Evolutionary conservation across 2,329 filamentous ascomycete genomes (phyloP).

Genomic region (Whalleya microplaca): DNA sequence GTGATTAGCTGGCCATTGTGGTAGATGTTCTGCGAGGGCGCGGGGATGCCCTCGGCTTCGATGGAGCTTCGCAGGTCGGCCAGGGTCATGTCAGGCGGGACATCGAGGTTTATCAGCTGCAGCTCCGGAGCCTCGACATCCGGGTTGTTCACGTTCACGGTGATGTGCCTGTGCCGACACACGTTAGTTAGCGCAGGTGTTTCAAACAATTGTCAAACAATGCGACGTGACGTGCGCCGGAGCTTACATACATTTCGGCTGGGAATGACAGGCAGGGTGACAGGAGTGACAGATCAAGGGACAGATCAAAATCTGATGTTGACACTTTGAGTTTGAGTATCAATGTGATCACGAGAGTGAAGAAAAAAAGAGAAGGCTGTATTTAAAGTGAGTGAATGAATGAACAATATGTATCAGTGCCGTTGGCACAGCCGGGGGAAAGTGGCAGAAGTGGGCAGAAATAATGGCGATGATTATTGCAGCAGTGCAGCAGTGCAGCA

Average conservation of each 20-base stretch:
- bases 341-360: background rate
- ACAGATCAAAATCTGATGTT: too few species aligned
- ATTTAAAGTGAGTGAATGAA: background rate
- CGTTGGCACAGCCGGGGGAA: background rate
- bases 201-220: background rate
- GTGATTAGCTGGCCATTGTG: slow-evolving; percentile 83
- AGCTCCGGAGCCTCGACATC: slow-evolving; percentile 67
- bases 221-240: background rate
- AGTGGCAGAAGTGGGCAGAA: background rate
- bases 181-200: slow-evolving; percentile 4
- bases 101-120: slow-evolving; percentile 65
- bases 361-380: background rate
- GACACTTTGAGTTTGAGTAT: too few species aligned
- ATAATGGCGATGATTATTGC: background rate
- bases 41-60: slow-evolving; percentile 77
- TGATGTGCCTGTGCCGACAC: slow-evolving; percentile 65
- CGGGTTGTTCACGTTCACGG: slow-evolving; percentile 71
- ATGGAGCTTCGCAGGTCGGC: slow-evolving; percentile 87
- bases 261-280: too few species aligned
- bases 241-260: too few species aligned
- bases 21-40: slow-evolving; percentile 79
- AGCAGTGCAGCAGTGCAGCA: too few species aligned
- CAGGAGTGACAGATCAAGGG: background rate
- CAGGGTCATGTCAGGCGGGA: slow-evolving; percentile 72
- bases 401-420: background rate